Evolutionary conservation across 2,329 filamentous ascomycete species (phyloP), one percentile per base, ranked within the genome.

Genomic region (Trichoderma lentiforme): DNA sequence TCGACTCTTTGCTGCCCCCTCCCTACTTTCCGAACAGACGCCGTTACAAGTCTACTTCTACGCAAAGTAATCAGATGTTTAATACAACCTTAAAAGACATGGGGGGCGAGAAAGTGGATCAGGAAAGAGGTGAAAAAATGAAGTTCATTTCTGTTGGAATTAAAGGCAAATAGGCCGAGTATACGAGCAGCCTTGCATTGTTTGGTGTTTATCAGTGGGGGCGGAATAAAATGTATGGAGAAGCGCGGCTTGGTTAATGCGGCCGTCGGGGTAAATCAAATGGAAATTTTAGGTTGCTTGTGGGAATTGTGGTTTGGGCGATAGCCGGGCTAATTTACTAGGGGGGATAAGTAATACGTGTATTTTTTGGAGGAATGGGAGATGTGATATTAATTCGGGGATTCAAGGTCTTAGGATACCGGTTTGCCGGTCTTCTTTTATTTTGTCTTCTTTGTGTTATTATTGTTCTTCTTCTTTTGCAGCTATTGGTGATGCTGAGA

Each of bases 221-320:
- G 24, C 6, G 28, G n/a, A 12, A 28, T 28, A 18, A 36, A 65
- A 32, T 24, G 24, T 43, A 32, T 68, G 18, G 53, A 60, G 56
- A 36, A 36, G 30, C 28, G 65, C 65, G 66, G 66, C 28, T 26
- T 61, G 28, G 56, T 18, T 61, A 39, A 69, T 69, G 28, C 66
- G 28, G 66, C 66, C 66, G 66, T 61, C 66, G 66, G 66, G 56
- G 56, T 69, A 69, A 69, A 69, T 60, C 39, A 43, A 36, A 30
- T 60, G 21, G 34, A 7, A n/a, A 12, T 30, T 32, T 24, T 21
- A 21, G 47, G 11, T 21, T 24, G 5, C 11, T 21, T 47, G 43
- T 11, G 47, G 0, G 47, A 3, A 24, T 21, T 53, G 47, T 43
- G 21, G 47, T 53, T 53, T 53, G 47, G 47, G 47, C 47, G 47